Evolutionary conservation across 2,329 filamentous ascomycete genomes (phyloP).

Genomic region (Diaporthe sp.): DNA sequence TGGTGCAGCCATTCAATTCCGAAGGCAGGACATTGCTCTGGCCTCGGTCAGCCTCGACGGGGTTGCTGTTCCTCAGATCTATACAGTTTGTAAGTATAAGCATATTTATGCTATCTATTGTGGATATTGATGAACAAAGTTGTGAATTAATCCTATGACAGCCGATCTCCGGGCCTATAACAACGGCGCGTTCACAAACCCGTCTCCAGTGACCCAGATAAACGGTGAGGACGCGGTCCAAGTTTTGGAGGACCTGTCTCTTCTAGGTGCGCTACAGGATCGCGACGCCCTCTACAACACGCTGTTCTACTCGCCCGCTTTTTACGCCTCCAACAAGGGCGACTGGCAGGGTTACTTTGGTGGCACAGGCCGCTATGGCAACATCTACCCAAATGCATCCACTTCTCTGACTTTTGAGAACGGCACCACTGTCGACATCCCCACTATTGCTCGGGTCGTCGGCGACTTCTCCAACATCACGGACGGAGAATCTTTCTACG

Average conservation of each 20-base stretch:
- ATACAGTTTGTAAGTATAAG: constrained; percentile 26
- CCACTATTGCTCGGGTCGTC: constrained; percentile 54
- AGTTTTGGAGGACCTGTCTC: constrained; percentile 48
- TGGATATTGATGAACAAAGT: too few species aligned
- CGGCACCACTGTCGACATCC: constrained; percentile 50
- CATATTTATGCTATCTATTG: too few species aligned
- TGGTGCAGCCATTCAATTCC: constrained; percentile 27
- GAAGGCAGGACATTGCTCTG: constrained; percentile 21
- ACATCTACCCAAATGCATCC: constrained; percentile 55
- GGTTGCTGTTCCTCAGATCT: constrained; percentile 22
- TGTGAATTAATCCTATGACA: not conserved
- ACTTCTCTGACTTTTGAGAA: constrained; percentile 57
- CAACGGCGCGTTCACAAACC: constrained; percentile 36
- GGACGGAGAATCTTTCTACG: constrained; percentile 50
- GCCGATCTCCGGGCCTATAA: constrained; percentile 35
- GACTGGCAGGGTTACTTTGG: constrained; percentile 54
- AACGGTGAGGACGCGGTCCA: constrained; percentile 50
- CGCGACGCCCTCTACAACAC: constrained; percentile 58
- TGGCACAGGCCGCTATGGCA: constrained; percentile 52
- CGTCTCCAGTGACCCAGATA: constrained; percentile 49
- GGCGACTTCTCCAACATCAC: constrained; percentile 51
- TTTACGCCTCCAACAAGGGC: constrained; percentile 26
- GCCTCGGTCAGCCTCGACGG: constrained; percentile 36
- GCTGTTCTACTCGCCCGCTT: constrained; percentile 54
- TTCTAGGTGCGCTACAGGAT: constrained; percentile 54